These are phyloP conservation scores for Ganoderma multipileum DNA, from an alignment of 1,284 basidiomycete genomes.

Conservation along the genomic window DNA sequence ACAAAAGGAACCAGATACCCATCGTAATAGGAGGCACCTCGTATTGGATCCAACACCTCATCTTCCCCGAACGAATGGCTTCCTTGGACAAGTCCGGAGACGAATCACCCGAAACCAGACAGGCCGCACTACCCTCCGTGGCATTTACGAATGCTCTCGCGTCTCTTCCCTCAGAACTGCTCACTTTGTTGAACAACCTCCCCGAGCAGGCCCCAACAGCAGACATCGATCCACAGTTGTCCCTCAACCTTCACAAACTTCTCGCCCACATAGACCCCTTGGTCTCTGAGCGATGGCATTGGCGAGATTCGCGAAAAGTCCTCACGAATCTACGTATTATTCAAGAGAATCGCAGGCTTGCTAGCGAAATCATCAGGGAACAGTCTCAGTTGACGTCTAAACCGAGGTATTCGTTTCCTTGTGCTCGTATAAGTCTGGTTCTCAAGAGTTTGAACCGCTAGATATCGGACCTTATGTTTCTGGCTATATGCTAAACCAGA, in stretches of 20 bases:
- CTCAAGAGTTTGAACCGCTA: conserved; percentile 38
- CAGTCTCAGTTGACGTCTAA: conserved; percentile 57
- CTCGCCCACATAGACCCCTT: conserved; percentile 76
- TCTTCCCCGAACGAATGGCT: conserved; percentile 77
- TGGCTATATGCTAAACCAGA: conserved; percentile 89
- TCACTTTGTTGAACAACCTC: conserved; percentile 58
- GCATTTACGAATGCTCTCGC: conserved; percentile 46
- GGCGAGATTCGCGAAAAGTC: conserved; percentile 93
- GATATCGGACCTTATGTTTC: conserved; percentile 86
- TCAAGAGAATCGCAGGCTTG: conserved; percentile 69
- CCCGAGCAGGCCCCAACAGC: conserved; percentile 61
- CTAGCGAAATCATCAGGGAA: conserved; percentile 74
- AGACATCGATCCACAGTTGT: conserved; percentile 56
- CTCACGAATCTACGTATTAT: conserved; percentile 83
- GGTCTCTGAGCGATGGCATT: conserved; percentile 92
- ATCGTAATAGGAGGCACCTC: conserved; percentile 95
- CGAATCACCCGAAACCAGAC: conserved; percentile 6
- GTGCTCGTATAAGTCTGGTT: background rate
- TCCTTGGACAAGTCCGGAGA: conserved; percentile 36
- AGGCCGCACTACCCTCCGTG: conserved; percentile 18
- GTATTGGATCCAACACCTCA: conserved; percentile 96
- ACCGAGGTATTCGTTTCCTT: conserved; percentile 53
- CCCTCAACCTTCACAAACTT: conserved; percentile 71
- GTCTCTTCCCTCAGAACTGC: conserved; percentile 54
- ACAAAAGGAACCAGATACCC: conserved; percentile 69